Conservation (phyloP, 352 stramenopile species). For the Globisporangium echinulatum region DNA sequence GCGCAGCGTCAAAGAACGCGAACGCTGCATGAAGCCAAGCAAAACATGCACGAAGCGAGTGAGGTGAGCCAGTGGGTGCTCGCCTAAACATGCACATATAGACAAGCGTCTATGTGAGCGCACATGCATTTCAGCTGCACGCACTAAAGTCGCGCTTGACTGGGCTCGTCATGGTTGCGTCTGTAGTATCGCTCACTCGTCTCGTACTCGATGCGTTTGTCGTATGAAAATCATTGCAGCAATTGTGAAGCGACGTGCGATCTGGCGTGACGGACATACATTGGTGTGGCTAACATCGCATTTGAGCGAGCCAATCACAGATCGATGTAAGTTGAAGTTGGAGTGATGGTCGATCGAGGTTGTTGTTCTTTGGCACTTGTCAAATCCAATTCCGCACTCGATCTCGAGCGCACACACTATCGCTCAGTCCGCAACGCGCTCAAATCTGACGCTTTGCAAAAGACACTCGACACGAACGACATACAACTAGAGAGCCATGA, state of each 20-base stretch:
- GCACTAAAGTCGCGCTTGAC: constrained; percentile 10
- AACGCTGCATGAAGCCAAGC: constrained; percentile 16
- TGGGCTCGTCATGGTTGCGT: background rate
- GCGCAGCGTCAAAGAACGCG: constrained; percentile 31
- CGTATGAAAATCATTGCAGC: too few relatives aligned
- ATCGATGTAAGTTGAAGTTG: constrained; percentile 2
- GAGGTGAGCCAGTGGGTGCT: too few relatives aligned
- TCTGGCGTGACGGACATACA: background rate
- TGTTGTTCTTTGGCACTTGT: constrained; percentile 3
- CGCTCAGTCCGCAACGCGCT: constrained; percentile 1
- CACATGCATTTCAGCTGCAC: background rate
- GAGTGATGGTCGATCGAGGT: constrained; percentile 4
- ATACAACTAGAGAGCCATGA: background rate
- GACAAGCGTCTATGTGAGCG: background rate
- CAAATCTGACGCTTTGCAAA: background rate
- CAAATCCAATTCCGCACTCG: background rate
- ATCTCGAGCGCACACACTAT: too few relatives aligned
- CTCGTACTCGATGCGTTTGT: too few relatives aligned
- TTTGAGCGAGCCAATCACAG: constrained; percentile 6
- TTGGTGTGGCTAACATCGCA: background rate
- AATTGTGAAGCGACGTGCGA: background rate
- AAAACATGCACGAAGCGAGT: background rate
- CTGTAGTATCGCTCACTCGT: too few relatives aligned
- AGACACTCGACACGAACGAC: background rate
- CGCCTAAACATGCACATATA: too few relatives aligned